phyloP scores from a whole-genome alignment of 768 basidiomycete species.

The Auriscalpium vulgare region DNA sequence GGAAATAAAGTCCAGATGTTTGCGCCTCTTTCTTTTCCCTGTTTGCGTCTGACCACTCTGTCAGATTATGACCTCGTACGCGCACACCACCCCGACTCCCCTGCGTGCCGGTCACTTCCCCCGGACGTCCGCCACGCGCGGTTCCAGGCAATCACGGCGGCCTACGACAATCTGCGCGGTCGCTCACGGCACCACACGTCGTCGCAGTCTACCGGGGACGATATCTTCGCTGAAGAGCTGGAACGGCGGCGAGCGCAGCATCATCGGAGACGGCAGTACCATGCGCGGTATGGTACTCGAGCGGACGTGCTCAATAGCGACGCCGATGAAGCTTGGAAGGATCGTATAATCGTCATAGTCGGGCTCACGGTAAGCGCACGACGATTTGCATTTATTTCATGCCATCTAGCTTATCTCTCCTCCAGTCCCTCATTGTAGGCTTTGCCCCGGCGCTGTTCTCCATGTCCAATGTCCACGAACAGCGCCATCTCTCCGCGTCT shows the following conservation, averaged over 20 bases:
- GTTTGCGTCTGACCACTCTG: neutral
- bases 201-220: constrained; percentile 18
- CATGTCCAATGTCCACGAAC: constrained; percentile 29
- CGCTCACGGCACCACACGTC: constrained; percentile 9
- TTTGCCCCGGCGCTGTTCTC: constrained; percentile 36
- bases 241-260: constrained; percentile 34
- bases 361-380: constrained; percentile 39
- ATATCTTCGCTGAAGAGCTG: constrained; percentile 45
- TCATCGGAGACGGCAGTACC: constrained; percentile 15
- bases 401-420: neutral
- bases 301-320: constrained; percentile 21
- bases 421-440: constrained; percentile 37
- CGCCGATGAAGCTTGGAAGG: constrained; percentile 42
- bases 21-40: constrained; percentile 19
- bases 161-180: constrained; percentile 52
- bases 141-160: constrained; percentile 56
- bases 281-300: constrained; percentile 7
- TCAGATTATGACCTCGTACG: constrained; percentile 71
- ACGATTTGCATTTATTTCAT: neutral
- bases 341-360: constrained; percentile 38
- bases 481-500: constrained; percentile 43
- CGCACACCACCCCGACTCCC: constrained; percentile 63
- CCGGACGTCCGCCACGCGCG: constrained; percentile 43
- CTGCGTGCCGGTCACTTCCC: constrained; percentile 32
- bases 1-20: constrained; percentile 64